Percentiles rank a stretch among this genome's conserved stretches.
Conservation (phyloP, 169 alveolate species). For the Plasmodium gonderi region DNA sequence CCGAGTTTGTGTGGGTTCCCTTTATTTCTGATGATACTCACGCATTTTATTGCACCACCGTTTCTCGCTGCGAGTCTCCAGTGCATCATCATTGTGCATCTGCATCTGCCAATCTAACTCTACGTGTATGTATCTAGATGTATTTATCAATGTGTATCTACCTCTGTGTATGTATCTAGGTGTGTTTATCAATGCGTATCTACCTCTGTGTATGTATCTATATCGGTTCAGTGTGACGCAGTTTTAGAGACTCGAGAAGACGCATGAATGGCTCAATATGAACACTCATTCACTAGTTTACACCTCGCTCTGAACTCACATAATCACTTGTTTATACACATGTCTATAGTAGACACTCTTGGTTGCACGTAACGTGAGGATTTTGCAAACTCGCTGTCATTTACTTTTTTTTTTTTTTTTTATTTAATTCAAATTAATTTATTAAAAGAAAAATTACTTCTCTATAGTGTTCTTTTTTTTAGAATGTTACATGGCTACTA, state of each 20-base stretch:
- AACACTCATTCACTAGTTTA: not conserved
- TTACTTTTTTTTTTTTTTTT: not conserved
- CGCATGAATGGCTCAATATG: not conserved
- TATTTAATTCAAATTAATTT: not conserved
- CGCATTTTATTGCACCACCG: not conserved
- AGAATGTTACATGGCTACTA: not conserved
- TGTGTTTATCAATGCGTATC: not conserved
- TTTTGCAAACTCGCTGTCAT: not conserved
- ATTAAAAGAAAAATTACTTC: not conserved
- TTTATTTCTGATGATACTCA: not conserved
- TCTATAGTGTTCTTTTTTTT: not conserved
- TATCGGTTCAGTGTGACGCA: not conserved
- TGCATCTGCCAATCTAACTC: too few relatives aligned
- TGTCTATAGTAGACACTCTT: not conserved
- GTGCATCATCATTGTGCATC: not conserved
- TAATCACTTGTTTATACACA: not conserved
- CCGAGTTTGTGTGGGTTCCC: not conserved
- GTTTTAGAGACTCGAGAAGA: not conserved
- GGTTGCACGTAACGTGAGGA: not conserved
- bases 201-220: not conserved
- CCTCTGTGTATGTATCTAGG: not conserved
- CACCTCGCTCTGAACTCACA: too few relatives aligned
- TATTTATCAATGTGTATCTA: too few relatives aligned
- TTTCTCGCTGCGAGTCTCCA: not conserved
- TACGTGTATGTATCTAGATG: not conserved